Conservation (phyloP, 305 asterid species). For the Withania somnifera region DNA sequence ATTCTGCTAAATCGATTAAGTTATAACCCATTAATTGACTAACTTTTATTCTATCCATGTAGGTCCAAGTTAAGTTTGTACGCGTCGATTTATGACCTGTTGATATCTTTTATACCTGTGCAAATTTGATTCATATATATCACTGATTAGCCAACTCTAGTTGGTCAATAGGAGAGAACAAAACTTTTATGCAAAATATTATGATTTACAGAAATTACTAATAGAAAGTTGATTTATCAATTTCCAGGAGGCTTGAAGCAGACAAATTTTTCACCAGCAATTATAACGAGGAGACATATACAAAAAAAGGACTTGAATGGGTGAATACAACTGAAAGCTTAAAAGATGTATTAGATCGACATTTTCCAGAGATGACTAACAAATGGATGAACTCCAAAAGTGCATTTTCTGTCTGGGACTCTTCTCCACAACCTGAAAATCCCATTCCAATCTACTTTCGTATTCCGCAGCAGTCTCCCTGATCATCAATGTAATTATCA, state of each 20-base stretch:
- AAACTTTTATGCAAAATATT: background rate
- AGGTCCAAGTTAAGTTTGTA: background rate
- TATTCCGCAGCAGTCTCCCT: constrained; percentile 13
- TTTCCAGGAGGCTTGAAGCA: constrained; percentile 46
- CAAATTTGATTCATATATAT: background rate
- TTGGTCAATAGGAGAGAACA: background rate
- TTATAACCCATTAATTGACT: background rate
- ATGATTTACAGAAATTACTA: background rate
- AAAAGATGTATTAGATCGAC: constrained; percentile 46
- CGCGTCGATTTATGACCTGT: background rate
- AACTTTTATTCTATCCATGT: background rate
- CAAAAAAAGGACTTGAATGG: constrained; percentile 50
- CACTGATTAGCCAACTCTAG: background rate
- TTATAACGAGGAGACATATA: constrained; percentile 43
- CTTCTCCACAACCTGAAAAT: constrained; percentile 29
- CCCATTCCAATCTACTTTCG: constrained; percentile 43
- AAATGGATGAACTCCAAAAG: constrained; percentile 54
- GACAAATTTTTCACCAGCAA: constrained; percentile 44
- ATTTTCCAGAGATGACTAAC: constrained; percentile 38
- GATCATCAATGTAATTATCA: background rate
- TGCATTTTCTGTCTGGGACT: constrained; percentile 56
- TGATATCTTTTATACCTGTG: background rate
- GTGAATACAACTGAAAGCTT: constrained; percentile 49
- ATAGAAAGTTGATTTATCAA: background rate
- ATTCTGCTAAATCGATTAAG: too few relatives aligned